Evolutionary conservation across 352 stramenopile species (phyloP), one percentile per base, ranked within the genome.

Genomic region (Phytophthora vignae): DNA sequence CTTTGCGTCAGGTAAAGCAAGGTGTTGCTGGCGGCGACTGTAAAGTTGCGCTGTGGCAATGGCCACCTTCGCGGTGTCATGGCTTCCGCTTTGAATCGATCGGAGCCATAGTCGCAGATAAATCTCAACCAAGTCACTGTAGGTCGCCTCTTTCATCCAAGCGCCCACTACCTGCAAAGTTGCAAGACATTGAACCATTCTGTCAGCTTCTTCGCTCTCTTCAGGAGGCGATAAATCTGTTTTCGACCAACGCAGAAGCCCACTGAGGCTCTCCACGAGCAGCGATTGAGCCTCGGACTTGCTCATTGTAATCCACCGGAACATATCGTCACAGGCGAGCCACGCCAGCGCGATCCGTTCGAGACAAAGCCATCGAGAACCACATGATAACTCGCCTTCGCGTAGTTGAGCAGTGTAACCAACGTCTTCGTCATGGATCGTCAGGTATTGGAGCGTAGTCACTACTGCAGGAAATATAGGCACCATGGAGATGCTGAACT

Each of bases 281-380:
- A 71, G 63, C 0, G 53, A 40, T 2, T 86, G 75, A 1, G 84
- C 84, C 2, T 77, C 69, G 4, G 50, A 50, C 36, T 84, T 83
- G 55, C 71, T 73, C 7, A 91, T 50, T 19, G 82, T 82, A 60
- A 93, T 92, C 86, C 86, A 93, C 2, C 86, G 83, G 46, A 91
- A 77, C 79, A 89, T 91, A 44, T 93, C 84, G n/a, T 87, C 75
- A 7, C 79, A 78, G n/a, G 55, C 57, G 5, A 93, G 59, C 86
- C 86, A 93, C 9, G 70, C 48, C 19, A 92, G 53, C n/a, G 56
- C 49, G 1, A 82, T 77, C 12, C 73, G 74, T 21, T 77, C 62
- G 7, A 87, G 46, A 42, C 77, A 78, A n/a, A 78, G 53, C 71
- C 81, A 92, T 10, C 61, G 68, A 79, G 63, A 53, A 55, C 10